Conservation (phyloP, 108 stramenopile species). For the Cylindrotheca fusiformis region DNA sequence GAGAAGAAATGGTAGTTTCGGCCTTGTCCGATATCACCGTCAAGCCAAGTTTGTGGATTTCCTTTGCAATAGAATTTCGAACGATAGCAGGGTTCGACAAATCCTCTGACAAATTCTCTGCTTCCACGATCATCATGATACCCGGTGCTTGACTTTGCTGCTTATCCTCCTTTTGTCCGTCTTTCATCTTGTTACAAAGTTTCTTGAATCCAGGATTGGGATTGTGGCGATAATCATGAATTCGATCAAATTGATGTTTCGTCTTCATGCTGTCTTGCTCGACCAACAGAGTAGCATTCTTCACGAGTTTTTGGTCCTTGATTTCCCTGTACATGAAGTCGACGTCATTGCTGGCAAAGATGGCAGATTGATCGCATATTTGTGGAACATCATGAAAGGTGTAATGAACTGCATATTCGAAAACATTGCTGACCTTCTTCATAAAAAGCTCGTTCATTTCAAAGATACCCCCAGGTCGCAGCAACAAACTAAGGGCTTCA, state of each 20-base stretch:
- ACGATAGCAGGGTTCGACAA: conserved; percentile 13
- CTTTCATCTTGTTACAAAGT: conserved; percentile 1
- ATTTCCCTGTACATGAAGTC: conserved; percentile 21
- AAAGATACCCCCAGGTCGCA: conserved; percentile 66
- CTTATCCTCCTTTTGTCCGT: conserved; percentile 8
- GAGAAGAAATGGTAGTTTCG: conserved; percentile 17
- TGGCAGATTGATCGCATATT: conserved; percentile 19
- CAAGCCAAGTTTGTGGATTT: conserved; percentile 38
- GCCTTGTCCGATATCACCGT: conserved; percentile 25
- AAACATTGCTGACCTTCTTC: conserved; percentile 50
- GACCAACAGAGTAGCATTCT: conserved; percentile 37
- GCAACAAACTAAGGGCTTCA: conserved; percentile 58
- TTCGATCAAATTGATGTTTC: conserved; percentile 11
- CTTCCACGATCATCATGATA: conserved; percentile 65
- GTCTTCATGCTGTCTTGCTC: background rate
- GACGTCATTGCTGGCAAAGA: conserved; percentile 29
- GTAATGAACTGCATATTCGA: conserved; percentile 31
- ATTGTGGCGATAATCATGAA: conserved; percentile 35
- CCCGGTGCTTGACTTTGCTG: conserved; percentile 48
- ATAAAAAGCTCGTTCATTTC: conserved; percentile 80
- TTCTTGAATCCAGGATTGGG: conserved; percentile 10
- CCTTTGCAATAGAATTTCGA: conserved; percentile 12
- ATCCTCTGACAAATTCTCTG: conserved; percentile 34
- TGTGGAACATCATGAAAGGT: conserved; percentile 20
- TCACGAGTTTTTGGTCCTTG: conserved; percentile 28